These are phyloP conservation scores for Fusarium subtropicale DNA, from an alignment of 2,329 filamentous ascomycete genomes.

Conservation along the genomic window DNA sequence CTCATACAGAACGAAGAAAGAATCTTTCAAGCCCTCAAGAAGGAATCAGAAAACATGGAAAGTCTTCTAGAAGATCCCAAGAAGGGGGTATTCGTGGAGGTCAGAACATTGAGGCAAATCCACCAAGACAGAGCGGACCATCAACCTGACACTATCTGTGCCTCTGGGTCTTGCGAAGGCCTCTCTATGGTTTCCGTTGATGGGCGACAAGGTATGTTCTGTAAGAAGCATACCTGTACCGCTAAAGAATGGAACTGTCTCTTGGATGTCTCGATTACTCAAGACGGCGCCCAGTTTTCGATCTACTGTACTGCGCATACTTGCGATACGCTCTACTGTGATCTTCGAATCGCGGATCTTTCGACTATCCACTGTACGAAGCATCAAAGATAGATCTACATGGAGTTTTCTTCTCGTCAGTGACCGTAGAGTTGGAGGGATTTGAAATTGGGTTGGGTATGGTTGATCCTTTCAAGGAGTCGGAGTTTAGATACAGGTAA, in stretches of 20 bases:
- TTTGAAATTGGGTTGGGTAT: not conserved
- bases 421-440: not conserved
- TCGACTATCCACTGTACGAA: not conserved
- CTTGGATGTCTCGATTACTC: conserved; percentile 9
- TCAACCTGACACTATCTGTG: conserved; percentile 1
- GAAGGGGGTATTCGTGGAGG: no score
- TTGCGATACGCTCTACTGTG: conserved; percentile 4
- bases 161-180: conserved; percentile 10
- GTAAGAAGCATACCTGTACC: conserved; percentile 35
- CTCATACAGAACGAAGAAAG: conserved; percentile 2
- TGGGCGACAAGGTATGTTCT: conserved; percentile 27
- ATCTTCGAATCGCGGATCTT: not conserved
- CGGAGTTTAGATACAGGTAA: not conserved
- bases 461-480: not conserved
- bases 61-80: not conserved
- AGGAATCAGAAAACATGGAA: not conserved
- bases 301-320: conserved; percentile 26
- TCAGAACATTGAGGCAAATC: not conserved
- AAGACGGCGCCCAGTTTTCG: not conserved
- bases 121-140: not conserved
- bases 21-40: not conserved
- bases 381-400: not conserved
- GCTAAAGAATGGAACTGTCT: conserved; percentile 31
- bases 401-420: not conserved
- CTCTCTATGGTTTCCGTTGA: not conserved